Percentiles rank a stretch among this genome's conserved stretches.
These are phyloP conservation scores for Penicillium sp. DNA, from an alignment of 2,329 filamentous ascomycete genomes.

Conservation along the genomic window DNA sequence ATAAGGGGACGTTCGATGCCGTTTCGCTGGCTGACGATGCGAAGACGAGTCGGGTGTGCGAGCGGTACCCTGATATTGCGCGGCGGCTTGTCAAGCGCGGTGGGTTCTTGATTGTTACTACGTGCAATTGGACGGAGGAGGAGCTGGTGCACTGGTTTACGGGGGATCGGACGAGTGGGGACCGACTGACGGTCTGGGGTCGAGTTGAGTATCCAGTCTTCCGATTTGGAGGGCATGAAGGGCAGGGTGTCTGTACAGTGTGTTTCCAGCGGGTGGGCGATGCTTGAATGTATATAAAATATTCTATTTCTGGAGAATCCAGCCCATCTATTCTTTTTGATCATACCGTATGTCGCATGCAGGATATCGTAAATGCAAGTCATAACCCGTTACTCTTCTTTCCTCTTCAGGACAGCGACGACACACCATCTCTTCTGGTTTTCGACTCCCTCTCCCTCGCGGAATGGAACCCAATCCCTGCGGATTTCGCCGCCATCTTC, in stretches of 20 bases:
- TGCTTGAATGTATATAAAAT: not conserved
- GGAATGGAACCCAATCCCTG: conserved; percentile 45
- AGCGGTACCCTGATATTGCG: conserved; percentile 73
- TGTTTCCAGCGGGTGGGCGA: conserved; percentile 65
- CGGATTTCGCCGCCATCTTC: conserved; percentile 47
- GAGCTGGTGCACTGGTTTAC: conserved; percentile 83
- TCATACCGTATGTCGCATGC: not conserved
- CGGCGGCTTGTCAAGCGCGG: conserved; percentile 67
- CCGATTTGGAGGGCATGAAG: conserved; percentile 83
- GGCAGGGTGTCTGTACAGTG: conserved; percentile 84
- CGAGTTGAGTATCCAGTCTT: conserved; percentile 82
- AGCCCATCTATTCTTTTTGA: not conserved
- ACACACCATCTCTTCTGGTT: conserved; percentile 62
- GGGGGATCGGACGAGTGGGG: conserved; percentile 33
- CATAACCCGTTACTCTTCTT: conserved; percentile 3
- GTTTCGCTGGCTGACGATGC: conserved; percentile 65
- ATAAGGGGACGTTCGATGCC: conserved; percentile 98
- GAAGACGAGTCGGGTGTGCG: conserved; percentile 60
- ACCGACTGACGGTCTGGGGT: conserved; percentile 62
- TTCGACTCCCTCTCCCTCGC: conserved; percentile 50
- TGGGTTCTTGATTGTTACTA: conserved; percentile 82
- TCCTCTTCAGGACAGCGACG: conserved; percentile 46
- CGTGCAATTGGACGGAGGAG: conserved; percentile 96
- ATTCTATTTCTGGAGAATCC: not conserved
- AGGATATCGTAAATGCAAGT: conserved; percentile 1